phyloP scores from a whole-genome alignment of 768 basidiomycete species.

The Leccinum ochraceum region DNA sequence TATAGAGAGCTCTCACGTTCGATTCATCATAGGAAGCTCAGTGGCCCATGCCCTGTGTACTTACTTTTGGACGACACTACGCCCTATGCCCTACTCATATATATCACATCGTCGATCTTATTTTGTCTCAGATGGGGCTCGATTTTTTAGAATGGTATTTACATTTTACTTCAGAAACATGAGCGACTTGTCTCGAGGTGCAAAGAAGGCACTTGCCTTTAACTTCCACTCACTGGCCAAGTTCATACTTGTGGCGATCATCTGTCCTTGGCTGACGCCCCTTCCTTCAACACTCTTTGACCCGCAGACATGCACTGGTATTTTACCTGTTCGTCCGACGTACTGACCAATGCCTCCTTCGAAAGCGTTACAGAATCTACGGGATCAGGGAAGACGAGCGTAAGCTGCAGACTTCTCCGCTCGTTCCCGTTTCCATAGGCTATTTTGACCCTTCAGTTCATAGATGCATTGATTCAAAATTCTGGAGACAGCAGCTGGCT shows the following conservation, averaged over 20 bases:
- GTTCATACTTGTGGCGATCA: not conserved
- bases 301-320: not conserved
- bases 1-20: conserved; percentile 7
- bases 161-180: not conserved
- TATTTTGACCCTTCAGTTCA: too few relatives aligned
- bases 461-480: too few relatives aligned
- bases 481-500: too few relatives aligned
- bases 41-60: not conserved
- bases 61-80: not conserved
- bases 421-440: too few relatives aligned
- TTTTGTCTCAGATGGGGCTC: not conserved
- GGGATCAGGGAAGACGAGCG: not conserved
- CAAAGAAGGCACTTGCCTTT: not conserved
- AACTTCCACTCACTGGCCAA: not conserved
- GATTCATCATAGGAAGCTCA: not conserved
- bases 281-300: not conserved
- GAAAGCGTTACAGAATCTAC: conserved; percentile 1
- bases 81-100: not conserved
- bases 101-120: not conserved
- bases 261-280: not conserved
- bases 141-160: not conserved
- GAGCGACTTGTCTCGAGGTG: not conserved
- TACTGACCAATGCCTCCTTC: not conserved
- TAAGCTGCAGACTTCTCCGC: too few relatives aligned
- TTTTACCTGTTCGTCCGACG: not conserved